These are phyloP conservation scores for Houttuynia cordata DNA, from an alignment of 164 flowering plant genomes.

Conservation along the genomic window DNA sequence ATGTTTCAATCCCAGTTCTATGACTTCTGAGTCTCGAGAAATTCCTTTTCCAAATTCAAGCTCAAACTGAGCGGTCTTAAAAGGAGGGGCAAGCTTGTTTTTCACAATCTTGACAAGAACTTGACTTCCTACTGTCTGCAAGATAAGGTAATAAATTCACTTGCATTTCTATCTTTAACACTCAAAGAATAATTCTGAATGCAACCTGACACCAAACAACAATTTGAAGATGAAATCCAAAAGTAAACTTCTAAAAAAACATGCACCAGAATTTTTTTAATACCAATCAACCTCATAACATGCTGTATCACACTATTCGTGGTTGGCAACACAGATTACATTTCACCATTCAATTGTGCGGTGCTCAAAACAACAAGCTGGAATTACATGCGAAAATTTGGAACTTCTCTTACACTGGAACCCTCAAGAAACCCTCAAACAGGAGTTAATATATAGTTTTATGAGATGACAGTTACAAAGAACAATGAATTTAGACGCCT, in stretches of 20 bases:
- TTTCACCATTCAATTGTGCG: no score
- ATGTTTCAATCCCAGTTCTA: constrained; percentile 57
- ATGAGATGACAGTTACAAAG: no score
- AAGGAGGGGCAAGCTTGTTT: constrained; percentile 94
- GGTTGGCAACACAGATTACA: no score
- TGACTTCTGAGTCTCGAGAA: constrained; percentile 47
- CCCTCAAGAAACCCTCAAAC: no score
- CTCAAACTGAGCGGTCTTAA: constrained; percentile 69
- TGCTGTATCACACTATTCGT: no score
- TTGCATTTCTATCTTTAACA: not conserved
- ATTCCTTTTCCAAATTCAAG: constrained; percentile 95
- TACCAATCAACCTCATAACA: no score
- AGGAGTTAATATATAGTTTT: no score
- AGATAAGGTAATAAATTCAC: not conserved
- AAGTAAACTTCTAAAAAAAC: not conserved
- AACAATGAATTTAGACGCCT: no score
- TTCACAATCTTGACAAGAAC: constrained; percentile 82
- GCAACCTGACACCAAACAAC: not conserved
- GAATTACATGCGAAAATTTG: no score
- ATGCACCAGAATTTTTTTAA: not conserved
- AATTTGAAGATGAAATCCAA: not conserved
- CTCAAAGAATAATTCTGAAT: not conserved
- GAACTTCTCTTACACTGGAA: no score
- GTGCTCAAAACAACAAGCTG: no score
- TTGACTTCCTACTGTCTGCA: constrained; percentile 67